phyloP scores from a whole-genome alignment of 495 filamentous ascomycete species.

The Aspergillus avenaceus region DNA sequence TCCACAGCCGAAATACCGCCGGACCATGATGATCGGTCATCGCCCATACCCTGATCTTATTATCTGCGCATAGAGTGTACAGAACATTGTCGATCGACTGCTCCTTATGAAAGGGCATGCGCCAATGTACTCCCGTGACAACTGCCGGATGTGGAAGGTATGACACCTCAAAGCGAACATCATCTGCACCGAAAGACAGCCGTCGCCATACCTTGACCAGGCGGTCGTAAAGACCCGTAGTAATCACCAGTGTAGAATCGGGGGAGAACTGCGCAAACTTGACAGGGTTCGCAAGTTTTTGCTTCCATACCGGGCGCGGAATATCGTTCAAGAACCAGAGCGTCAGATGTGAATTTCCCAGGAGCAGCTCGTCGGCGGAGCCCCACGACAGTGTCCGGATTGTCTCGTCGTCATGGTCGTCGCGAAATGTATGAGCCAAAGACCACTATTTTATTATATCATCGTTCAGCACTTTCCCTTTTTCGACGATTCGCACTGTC shows the following conservation, averaged over 20 bases:
- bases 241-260: slow-evolving; percentile 80
- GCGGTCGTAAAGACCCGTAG: slow-evolving; percentile 72
- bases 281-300: slow-evolving; percentile 64
- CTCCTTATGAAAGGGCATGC: slow-evolving; percentile 66
- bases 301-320: slow-evolving; percentile 64
- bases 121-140: slow-evolving; percentile 83
- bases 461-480: slow-evolving; percentile 3
- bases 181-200: slow-evolving; percentile 76
- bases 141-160: slow-evolving; percentile 82
- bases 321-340: slow-evolving; percentile 58
- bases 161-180: slow-evolving; percentile 82
- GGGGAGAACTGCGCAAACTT: slow-evolving; percentile 80
- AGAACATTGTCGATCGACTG: slow-evolving; percentile 83
- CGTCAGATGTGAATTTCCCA: slow-evolving; percentile 66
- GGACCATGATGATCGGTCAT: slow-evolving; percentile 68
- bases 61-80: slow-evolving; percentile 90
- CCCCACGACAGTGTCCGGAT: slow-evolving; percentile 81
- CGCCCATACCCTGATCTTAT: slow-evolving; percentile 79
- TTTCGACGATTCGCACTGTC: not conserved
- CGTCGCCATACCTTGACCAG: slow-evolving; percentile 92
- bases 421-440: slow-evolving; percentile 42
- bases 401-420: slow-evolving; percentile 37
- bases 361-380: slow-evolving; percentile 71
- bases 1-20: slow-evolving; percentile 74
- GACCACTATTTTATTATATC: slow-evolving; percentile 44